Conservation (phyloP, 805 yeast genomes). For the Ogataea degrootiae region DNA sequence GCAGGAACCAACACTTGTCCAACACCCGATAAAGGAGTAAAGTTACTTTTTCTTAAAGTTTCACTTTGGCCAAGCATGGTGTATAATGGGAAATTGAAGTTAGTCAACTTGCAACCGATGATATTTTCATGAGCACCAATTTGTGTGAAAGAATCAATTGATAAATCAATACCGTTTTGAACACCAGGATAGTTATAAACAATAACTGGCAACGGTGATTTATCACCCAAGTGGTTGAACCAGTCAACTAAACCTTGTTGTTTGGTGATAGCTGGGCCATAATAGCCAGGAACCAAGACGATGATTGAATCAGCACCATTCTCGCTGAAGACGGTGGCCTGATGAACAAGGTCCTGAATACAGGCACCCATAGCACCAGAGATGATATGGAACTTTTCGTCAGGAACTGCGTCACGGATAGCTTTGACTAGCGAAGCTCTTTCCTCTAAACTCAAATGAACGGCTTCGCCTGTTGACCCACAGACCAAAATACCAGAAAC, state of each 20-base stretch:
- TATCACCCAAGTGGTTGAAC: constrained; percentile 38
- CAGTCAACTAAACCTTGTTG: constrained; percentile 44
- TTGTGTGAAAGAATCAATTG: constrained; percentile 33
- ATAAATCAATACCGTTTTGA: constrained; percentile 33
- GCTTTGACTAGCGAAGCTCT: constrained; percentile 31
- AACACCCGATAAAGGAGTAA: constrained; percentile 44
- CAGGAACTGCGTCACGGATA: constrained; percentile 35
- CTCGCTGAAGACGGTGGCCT: constrained; percentile 29
- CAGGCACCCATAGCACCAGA: constrained; percentile 47
- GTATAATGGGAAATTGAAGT: constrained; percentile 44
- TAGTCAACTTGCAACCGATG: constrained; percentile 49
- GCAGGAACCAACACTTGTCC: constrained; percentile 49
- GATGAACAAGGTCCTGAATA: constrained; percentile 39
- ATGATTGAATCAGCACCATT: constrained; percentile 36
- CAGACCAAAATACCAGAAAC: constrained; percentile 42
- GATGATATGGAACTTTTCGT: constrained; percentile 32
- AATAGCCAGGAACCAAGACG: constrained; percentile 45
- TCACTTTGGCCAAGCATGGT: constrained; percentile 41
- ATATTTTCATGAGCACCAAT: constrained; percentile 40
- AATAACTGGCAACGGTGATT: constrained; percentile 36
- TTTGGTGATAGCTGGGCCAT: constrained; percentile 36
- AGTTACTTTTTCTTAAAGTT: constrained; percentile 33
- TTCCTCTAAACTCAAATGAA: constrained; percentile 42
- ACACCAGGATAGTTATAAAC: constrained; percentile 46
- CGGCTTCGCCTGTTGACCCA: constrained; percentile 56